A percentile compares a stretch with the other conserved stretches of the same genome.
Conservation (phyloP, 2,329 filamentous ascomycete genomes). For the Fusarium cicatricum region DNA sequence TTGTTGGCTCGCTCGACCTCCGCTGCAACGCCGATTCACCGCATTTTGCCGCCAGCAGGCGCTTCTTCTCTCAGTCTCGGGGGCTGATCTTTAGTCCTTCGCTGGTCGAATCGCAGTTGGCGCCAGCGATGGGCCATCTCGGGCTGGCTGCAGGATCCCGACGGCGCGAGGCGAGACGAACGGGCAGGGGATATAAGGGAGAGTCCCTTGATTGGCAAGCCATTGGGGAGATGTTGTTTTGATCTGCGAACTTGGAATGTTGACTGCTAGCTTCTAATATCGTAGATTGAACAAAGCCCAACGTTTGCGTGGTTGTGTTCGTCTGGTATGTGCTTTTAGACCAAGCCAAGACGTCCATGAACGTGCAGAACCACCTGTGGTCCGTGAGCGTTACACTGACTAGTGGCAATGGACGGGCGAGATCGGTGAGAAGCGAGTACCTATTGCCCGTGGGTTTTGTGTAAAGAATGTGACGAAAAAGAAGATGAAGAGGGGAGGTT, state of each 20-base stretch:
- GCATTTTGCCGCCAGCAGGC: slow-evolving; percentile 42
- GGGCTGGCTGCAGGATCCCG: slow-evolving; percentile 38
- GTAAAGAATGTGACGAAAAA: neutral
- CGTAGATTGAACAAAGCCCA: neutral
- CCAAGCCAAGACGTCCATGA: neutral
- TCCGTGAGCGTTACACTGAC: slow-evolving; percentile 17
- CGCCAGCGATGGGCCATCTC: slow-evolving; percentile 32
- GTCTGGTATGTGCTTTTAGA: neutral
- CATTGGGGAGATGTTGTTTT: neutral
- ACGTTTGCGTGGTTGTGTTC: neutral
- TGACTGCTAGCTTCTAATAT: neutral
- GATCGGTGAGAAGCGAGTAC: no score
- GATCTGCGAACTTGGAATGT: neutral
- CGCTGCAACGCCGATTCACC: slow-evolving; percentile 38
- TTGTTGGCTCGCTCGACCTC: slow-evolving; percentile 23
- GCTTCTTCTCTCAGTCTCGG: slow-evolving; percentile 35
- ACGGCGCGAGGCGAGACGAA: slow-evolving; percentile 33
- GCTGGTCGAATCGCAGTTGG: slow-evolving; percentile 30
- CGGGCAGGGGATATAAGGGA: slow-evolving; percentile 20
- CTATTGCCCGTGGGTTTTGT: no score
- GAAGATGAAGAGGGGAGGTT: slow-evolving; percentile 2
- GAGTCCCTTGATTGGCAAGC: slow-evolving; percentile 22
- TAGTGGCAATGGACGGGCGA: slow-evolving; percentile 13
- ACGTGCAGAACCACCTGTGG: slow-evolving; percentile 2
- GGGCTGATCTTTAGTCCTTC: slow-evolving; percentile 28